These are phyloP conservation scores for Aspergillus japonicus DNA, from an alignment of 2,329 filamentous ascomycete genomes.

Conservation along the genomic window DNA sequence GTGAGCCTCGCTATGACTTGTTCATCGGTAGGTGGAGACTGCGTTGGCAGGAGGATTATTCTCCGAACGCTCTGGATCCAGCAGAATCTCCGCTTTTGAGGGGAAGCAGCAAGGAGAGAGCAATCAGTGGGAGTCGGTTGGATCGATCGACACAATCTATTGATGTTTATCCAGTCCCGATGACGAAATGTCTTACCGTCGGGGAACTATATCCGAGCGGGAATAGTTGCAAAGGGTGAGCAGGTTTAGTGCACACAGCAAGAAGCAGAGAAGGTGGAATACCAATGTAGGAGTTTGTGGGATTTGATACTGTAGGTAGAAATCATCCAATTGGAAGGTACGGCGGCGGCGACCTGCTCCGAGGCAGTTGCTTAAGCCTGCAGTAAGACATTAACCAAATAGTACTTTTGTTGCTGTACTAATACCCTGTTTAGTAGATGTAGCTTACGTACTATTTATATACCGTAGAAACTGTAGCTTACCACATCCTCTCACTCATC, in stretches of 20 bases:
- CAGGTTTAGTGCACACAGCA: no score
- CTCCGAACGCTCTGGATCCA: background rate
- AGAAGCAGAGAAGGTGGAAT: no score
- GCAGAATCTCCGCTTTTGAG: background rate
- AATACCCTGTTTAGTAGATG: no score
- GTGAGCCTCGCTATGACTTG: background rate
- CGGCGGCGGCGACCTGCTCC: no score
- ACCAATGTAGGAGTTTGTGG: no score
- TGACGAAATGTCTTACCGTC: background rate
- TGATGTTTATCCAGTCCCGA: background rate
- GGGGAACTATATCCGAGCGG: background rate
- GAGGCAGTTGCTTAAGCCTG: no score
- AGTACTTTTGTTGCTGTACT: no score
- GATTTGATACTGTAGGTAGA: no score
- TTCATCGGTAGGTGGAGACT: background rate
- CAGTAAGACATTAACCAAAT: no score
- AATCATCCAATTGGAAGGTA: no score
- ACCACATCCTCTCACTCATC: background rate
- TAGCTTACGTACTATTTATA: no score
- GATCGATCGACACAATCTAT: background rate
- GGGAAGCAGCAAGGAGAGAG: background rate
- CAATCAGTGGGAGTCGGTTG: background rate
- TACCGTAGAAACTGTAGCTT: no score
- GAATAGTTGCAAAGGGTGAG: background rate
- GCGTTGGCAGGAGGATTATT: background rate